Base-by-base conservation (phyloP, 2,329 filamentous ascomycete genomes). In the Ceratocystis destructans region DNA sequence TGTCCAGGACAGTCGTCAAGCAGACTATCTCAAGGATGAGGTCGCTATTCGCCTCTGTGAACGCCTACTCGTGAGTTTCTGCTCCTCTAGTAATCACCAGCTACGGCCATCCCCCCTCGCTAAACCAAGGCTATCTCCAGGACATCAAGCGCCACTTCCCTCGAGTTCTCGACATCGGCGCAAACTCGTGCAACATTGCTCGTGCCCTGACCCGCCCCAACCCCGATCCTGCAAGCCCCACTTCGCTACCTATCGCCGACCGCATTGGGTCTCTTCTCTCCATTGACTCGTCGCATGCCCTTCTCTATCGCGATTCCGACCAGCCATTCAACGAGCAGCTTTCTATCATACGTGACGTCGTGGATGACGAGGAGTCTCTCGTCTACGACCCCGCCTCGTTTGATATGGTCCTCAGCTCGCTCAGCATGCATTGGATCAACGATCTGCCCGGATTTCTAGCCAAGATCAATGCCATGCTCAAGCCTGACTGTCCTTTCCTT, bases 401-500 rank as follows among this genome's bases (percentile, higher is more conserved):
- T 74, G 92, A 97, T 74, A 85, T 96, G 5, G 89, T 96, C 10
- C 79, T 99, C 69, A 96, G 90, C 73, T 96, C 88, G 66, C 78
- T 96, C 68, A 92, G 88, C 67, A 80, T 99, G 74, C 94, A 99
- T 76, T 99, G 94, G 94, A 88, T 96, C 79, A 99, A 99, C 74
- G 90, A 99, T 75, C 83, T 99, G 4, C 94, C 94, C 0, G 89
- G 88, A 0, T 79, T 95, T 10, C 81, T 99, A 1, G 80, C 86
- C 1, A 90, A 96, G 73, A 87, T 96, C 73, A 96, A 96, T 78
- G 82, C 83, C 70, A 79, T 95, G 44, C 82, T 99, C 31, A 96
- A 95, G 76, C 91, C 93, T 0, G 94, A 99, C 74, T 82, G 83
- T 66, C 91, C 95, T 1, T 96, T 99, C 73, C 86, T 99, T 61